phyloP scores from a whole-genome alignment of 805 yeast genomes.

The Wickerhamiella azymoides region DNA sequence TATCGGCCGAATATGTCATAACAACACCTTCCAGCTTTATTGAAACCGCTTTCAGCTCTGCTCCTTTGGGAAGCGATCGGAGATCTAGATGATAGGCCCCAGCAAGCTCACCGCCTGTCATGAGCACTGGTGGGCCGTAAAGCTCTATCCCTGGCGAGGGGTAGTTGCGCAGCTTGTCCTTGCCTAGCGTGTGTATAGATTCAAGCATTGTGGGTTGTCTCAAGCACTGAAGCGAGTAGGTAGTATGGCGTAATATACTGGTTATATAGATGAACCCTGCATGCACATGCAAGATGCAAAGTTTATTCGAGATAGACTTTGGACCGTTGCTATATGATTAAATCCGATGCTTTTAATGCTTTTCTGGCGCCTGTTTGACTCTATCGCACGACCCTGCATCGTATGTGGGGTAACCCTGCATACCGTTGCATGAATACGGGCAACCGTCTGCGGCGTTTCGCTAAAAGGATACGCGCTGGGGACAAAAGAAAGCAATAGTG shows the following conservation, averaged over 20 bases:
- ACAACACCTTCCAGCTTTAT: conserved; percentile 3
- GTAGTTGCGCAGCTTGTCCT: background rate
- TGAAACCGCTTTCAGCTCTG: background rate
- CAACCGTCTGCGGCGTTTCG: background rate
- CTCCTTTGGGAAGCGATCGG: background rate
- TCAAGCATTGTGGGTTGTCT: background rate
- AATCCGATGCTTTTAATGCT: background rate
- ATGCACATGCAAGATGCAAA: background rate
- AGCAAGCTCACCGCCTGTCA: background rate
- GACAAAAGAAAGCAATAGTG: no score
- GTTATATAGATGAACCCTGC: background rate
- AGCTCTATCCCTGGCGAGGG: conserved; percentile 3
- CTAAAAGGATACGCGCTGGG: no score
- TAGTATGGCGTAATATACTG: background rate
- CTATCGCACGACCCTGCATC: background rate
- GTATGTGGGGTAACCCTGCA: background rate
- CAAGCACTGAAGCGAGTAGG: no score
- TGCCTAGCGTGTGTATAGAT: background rate
- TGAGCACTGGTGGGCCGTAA: background rate
- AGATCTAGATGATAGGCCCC: background rate
- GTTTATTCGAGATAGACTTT: background rate
- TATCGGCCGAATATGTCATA: background rate
- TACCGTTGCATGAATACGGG: background rate
- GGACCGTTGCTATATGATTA: background rate
- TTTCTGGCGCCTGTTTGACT: background rate